Evolutionary conservation across 2,329 filamentous ascomycete species (phyloP), one percentile per base, ranked within the genome.

Genomic region (Trichoderma breve): DNA sequence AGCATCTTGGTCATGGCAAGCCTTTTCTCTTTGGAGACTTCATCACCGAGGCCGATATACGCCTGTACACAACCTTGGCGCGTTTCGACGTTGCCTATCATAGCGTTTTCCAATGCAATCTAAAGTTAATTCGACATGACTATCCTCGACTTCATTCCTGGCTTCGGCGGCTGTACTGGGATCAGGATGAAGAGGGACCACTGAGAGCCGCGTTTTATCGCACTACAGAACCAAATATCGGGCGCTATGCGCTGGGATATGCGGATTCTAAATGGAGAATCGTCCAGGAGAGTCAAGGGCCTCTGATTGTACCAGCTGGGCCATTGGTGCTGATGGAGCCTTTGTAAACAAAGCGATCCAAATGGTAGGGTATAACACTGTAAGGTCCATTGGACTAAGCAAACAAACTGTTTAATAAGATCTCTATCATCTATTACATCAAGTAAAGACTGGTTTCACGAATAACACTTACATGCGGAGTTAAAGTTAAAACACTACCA

Each of bases 131-230:
- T 72, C 82, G 89, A 3, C 84, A 90, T 74, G 88, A 91, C 75
- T 91, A 89, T 76, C 92, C 91, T 3, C 82, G 85, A 51, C 80
- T 94, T 60, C 90, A 94, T 78, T 84, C 85, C 63, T 94, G 92
- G 92, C 74, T 94, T 73, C 83, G 90, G 43, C 84, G 88, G 68
- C 78, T 93, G 68, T 95, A 94, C 77, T 94, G 92, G 92, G 90
- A 93, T 74, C 72, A 76, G 4, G 76, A 78, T 6, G 77, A 76
- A 14, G 71, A 72, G 6, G 72, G 75, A 5, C 43, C 73, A 32
- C 76, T 79, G 0, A 80, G 86, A 4, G 86, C 87, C 0, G 91
- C 91, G 0, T 94, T 94, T 78, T 84, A 85, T 58, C 85, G 87
- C 32, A 93, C 92, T 14, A 93, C 92, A 0, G 81, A 90, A 71